A percentile compares a stretch with the other conserved stretches of the same genome.
Conservation (phyloP, 176 grass and related monocot genomes). For the Zea luxurians region DNA sequence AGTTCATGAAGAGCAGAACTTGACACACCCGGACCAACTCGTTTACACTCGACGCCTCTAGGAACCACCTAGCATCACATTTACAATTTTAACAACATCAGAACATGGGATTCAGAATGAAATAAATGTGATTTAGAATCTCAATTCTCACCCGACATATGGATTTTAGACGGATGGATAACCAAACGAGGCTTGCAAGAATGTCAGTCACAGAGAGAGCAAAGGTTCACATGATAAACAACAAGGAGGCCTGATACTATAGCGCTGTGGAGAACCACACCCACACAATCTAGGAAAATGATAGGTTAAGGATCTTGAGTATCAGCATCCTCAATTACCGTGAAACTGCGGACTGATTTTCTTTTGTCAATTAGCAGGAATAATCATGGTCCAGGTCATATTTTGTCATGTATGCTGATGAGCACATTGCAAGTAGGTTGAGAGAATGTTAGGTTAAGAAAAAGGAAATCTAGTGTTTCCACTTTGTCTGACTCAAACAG, state of each 20-base stretch:
- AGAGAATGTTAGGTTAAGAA: slow-evolving; percentile 12
- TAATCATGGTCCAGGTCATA: slow-evolving; percentile 26
- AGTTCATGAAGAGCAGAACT: slow-evolving; percentile 55
- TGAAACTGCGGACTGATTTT: slow-evolving; percentile 38
- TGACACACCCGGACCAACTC: slow-evolving; percentile 46
- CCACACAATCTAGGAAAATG: too few relatives aligned
- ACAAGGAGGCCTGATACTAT: too few relatives aligned
- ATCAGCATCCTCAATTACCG: not conserved
- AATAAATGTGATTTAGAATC: not conserved
- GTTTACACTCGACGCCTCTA: slow-evolving; percentile 56
- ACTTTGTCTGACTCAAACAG: slow-evolving; percentile 25
- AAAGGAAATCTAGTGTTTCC: slow-evolving; percentile 7
- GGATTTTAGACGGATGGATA: slow-evolving; percentile 84
- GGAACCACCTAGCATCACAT: slow-evolving; percentile 55
- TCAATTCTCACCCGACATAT: slow-evolving; percentile 58
- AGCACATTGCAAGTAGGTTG: slow-evolving; percentile 13
- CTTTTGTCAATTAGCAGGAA: slow-evolving; percentile 42
- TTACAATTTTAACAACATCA: not conserved
- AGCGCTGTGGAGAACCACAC: too few relatives aligned
- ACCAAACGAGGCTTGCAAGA: slow-evolving; percentile 81
- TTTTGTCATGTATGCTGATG: slow-evolving; percentile 29
- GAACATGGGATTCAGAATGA: not conserved
- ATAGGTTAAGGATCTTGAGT: not conserved
- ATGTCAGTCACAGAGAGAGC: slow-evolving; percentile 76
- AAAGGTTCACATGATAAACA: slow-evolving; percentile 27